A percentile compares a stretch with the other conserved stretches of the same genome.
Conservation (phyloP, 1,284 basidiomycete species). For the Ceratobasidium theobromae region DNA sequence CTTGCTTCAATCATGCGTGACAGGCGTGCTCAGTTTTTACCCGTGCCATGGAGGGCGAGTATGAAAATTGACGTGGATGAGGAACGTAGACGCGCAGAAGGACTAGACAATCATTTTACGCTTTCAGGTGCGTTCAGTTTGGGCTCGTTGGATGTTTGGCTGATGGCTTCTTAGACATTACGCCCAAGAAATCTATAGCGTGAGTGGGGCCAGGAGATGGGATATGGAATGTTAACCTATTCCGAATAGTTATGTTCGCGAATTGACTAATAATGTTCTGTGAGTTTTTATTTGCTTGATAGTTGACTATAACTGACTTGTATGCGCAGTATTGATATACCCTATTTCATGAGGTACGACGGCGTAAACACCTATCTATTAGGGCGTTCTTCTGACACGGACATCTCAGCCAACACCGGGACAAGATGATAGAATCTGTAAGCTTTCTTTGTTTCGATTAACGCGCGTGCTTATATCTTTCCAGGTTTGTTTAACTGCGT, state of each 20-base stretch:
- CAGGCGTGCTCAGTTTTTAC: slow-evolving; percentile 52
- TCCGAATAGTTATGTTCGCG: slow-evolving; percentile 44
- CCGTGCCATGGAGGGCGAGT: slow-evolving; percentile 55
- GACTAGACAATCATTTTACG: slow-evolving; percentile 50
- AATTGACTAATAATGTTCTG: slow-evolving; percentile 49
- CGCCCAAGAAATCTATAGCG: slow-evolving; percentile 50
- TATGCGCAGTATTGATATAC: slow-evolving; percentile 48
- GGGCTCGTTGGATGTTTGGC: neutral
- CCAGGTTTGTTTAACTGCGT: slow-evolving; percentile 39
- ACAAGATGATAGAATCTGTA: slow-evolving; percentile 53
- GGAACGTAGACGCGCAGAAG: slow-evolving; percentile 48
- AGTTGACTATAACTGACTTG: slow-evolving; percentile 27
- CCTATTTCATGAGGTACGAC: slow-evolving; percentile 44
- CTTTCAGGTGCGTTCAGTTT: slow-evolving; percentile 42
- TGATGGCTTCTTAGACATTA: slow-evolving; percentile 46
- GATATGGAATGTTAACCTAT: neutral
- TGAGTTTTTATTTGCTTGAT: slow-evolving; percentile 50
- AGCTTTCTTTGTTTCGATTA: slow-evolving; percentile 36
- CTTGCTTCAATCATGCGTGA: slow-evolving; percentile 49
- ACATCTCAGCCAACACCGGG: slow-evolving; percentile 47
- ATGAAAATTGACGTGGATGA: slow-evolving; percentile 48
- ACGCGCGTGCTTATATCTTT: slow-evolving; percentile 12
- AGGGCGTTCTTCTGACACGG: neutral
- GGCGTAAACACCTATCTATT: neutral
- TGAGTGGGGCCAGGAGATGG: slow-evolving; percentile 26